A percentile compares a stretch with the other conserved stretches of the same genome.
Conservation (phyloP, 1,284 basidiomycete species). For the Macrocystidia cucumis region DNA sequence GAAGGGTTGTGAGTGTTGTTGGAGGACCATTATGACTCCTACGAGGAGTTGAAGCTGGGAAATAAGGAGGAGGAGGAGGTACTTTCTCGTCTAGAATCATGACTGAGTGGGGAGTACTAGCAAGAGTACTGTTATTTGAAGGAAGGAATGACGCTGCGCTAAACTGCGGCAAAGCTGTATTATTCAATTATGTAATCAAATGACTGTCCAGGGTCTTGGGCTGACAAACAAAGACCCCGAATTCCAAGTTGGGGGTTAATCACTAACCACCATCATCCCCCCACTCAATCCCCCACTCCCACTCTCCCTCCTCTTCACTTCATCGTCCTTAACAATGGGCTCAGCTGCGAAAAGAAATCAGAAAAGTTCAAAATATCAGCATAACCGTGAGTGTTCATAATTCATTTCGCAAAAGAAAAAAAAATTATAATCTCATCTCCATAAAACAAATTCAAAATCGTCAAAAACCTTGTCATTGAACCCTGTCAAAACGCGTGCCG, state of each 20-base stretch:
- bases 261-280: conserved; percentile 16
- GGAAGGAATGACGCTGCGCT: no score
- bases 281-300: conserved; percentile 6
- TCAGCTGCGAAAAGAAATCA: conserved; percentile 15
- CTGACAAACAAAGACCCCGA: conserved; percentile 16
- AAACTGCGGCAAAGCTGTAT: no score
- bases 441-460: neutral
- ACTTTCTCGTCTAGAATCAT: conserved; percentile 32
- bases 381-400: conserved; percentile 15
- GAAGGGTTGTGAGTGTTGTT: conserved; percentile 31
- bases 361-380: conserved; percentile 10
- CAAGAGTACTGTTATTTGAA: neutral
- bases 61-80: conserved; percentile 19
- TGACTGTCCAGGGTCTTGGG: conserved; percentile 18
- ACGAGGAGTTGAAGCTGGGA: conserved; percentile 13
- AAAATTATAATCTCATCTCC: no score
- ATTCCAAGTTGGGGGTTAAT: conserved; percentile 10
- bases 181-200: no score
- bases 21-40: no score
- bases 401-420: no score
- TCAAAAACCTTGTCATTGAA: no score
- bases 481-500: no score
- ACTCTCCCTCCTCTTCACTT: conserved; percentile 3
- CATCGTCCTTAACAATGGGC: conserved; percentile 12
- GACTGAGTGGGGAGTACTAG: conserved; percentile 5